Conservation (phyloP, 163 green algal species). For the Trebouxiophyceae sp. region DNA sequence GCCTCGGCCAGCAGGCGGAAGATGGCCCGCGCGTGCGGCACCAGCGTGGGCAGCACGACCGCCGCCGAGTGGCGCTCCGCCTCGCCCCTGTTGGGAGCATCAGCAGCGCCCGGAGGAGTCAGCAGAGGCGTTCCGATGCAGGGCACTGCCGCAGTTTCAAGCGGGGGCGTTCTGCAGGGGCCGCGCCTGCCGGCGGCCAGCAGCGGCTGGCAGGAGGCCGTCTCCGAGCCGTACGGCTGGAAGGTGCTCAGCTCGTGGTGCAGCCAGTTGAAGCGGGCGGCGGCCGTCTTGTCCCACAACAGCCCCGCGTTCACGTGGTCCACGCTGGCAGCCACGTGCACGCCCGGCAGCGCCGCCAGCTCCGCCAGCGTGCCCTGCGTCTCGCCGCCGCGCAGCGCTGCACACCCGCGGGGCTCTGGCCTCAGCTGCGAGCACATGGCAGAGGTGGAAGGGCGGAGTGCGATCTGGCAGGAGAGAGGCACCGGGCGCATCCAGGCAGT, state of each 20-base stretch:
- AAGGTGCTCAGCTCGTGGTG: constrained; percentile 67
- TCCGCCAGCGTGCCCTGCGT: constrained; percentile 60
- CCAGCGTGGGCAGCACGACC: constrained; percentile 71
- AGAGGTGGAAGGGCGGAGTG: too few species aligned
- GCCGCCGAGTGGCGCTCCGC: constrained; percentile 49
- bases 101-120: constrained; percentile 29
- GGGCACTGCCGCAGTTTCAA: background rate
- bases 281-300: constrained; percentile 71
- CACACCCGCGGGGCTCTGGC: background rate
- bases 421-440: too few species aligned
- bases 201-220: constrained; percentile 26
- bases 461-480: background rate
- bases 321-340: constrained; percentile 73
- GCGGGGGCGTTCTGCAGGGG: too few species aligned
- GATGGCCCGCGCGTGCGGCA: constrained; percentile 63
- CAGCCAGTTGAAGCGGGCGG: constrained; percentile 40
- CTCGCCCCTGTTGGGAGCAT: constrained; percentile 38
- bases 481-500: constrained; percentile 83
- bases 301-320: constrained; percentile 82
- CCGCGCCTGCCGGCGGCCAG: constrained; percentile 23
- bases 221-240: constrained; percentile 52
- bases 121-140: constrained; percentile 9
- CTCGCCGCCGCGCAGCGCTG: constrained; percentile 45
- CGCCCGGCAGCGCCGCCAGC: constrained; percentile 50
- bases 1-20: constrained; percentile 71